Base-by-base conservation (phyloP, 176 grass and related monocot species). In the Cymbopogon citratus region DNA sequence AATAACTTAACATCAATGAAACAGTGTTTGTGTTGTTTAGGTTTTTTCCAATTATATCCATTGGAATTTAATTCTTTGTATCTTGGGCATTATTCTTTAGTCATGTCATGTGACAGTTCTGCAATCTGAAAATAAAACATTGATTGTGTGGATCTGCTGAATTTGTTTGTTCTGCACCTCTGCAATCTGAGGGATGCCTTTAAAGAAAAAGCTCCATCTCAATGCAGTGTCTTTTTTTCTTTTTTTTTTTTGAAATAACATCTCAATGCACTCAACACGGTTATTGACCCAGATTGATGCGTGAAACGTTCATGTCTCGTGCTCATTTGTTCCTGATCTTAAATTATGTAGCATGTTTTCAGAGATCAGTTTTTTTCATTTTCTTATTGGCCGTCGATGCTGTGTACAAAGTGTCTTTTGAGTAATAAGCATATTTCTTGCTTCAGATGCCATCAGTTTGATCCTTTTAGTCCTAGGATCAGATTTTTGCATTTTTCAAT, bases 71-170 rank as follows among this genome's bases (percentile, higher is more conserved):
- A 63, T 71, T 21, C 10, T n/a, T 34, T 84, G 81, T 33, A 33
- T 33, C 31, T 33, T 33, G 31, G 31, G 31, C 31, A 33, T 33
- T 80, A 88, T 67, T 84, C 69, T 74, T 77, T 80, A 69, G 18
- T 80, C 56, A 33, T 76, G 63, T 69, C 23, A 61, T 61, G 57
- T 25, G 63, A 31, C 62, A 84, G 19, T 29, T 69, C 56, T 80
- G 31, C 70, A 85, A 54, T 51, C n/a, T 80, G 63, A 65, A 80
- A 88, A 88, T 84, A 84, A 84, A 75, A 80, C 48, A 75, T 80
- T 69, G 14, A 67, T 74, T 69, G 61, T 57, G 57, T 36, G 28
- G 21, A 49, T 34, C n/a, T 71, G 6, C 56, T 49, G 69, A 34
- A 49, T 31, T 21, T 52, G 18, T 43, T 43, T 10, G 24, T 27